phyloP scores from a whole-genome alignment of 225 moss, liverwort and hornwort species.

The Antitrichia curtipendula region DNA sequence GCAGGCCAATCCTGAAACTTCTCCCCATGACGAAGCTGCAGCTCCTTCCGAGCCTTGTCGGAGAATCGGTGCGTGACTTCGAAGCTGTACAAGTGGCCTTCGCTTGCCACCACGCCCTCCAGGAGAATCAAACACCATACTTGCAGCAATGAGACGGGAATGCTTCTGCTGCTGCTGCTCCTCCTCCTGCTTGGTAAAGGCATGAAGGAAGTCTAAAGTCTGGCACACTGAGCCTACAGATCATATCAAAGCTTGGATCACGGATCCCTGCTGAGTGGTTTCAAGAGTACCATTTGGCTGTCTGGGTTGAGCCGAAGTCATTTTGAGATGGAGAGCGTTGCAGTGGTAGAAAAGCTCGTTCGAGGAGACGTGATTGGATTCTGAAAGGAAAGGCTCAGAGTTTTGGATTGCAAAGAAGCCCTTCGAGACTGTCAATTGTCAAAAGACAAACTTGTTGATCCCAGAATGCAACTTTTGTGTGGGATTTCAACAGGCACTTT shows the following conservation, averaged over 20 bases:
- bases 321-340: not conserved
- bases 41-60: constrained; percentile 22
- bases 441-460: not conserved
- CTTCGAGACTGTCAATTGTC: not conserved
- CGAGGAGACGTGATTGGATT: not conserved
- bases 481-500: not conserved
- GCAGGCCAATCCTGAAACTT: constrained; percentile 21
- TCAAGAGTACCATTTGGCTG: not conserved
- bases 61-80: constrained; percentile 40
- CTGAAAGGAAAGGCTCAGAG: not conserved
- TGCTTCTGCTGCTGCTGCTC: not conserved
- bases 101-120: not conserved
- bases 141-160: not conserved
- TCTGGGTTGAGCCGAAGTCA: not conserved
- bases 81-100: constrained; percentile 7
- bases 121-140: not conserved
- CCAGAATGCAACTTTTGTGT: not conserved
- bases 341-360: not conserved
- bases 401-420: not conserved
- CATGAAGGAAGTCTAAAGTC: not conserved
- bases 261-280: not conserved
- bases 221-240: not conserved
- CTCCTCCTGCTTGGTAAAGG: not conserved
- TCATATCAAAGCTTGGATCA: not conserved
- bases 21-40: constrained; percentile 14